These are phyloP conservation scores for Volvariella surrecta DNA, from an alignment of 1,284 basidiomycete species.

Conservation along the genomic window DNA sequence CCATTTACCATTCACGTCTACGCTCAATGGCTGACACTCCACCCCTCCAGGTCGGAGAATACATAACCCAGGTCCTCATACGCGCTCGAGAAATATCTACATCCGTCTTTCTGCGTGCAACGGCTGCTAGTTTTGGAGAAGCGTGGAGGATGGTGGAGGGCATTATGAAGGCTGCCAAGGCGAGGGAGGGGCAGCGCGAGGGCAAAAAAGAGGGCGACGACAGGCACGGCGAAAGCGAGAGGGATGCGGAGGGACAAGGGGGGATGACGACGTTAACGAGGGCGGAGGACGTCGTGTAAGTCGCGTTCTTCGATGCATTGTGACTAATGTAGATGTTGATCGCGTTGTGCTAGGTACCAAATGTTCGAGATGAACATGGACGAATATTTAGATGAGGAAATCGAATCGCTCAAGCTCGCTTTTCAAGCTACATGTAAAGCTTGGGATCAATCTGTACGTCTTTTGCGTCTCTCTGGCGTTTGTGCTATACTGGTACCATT, in stretches of 20 bases:
- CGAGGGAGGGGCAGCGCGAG: conserved; percentile 27
- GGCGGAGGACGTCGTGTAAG: conserved; percentile 79
- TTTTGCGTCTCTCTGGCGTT: not conserved
- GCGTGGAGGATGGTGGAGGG: conserved; percentile 80
- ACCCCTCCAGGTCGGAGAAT: conserved; percentile 68
- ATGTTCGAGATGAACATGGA: conserved; percentile 97
- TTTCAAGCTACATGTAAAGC: conserved; percentile 71
- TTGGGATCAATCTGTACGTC: conserved; percentile 67
- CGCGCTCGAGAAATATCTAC: conserved; percentile 71
- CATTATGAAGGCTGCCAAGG: conserved; percentile 46
- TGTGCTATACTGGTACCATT: no score
- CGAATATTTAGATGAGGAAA: conserved; percentile 93
- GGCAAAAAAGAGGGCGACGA: no score
- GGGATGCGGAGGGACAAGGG: no score
- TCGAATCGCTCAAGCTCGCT: conserved; percentile 69
- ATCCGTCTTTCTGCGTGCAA: conserved; percentile 75
- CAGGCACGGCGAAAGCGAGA: no score
- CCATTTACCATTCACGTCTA: no score
- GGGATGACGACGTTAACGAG: no score
- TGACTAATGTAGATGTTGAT: conserved; percentile 9
- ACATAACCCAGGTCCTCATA: conserved; percentile 71
- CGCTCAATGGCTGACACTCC: conserved; percentile 4
- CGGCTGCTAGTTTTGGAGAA: conserved; percentile 86
- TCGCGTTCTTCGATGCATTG: conserved; percentile 8
- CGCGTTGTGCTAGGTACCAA: conserved; percentile 56